Evolutionary conservation across 2,329 filamentous ascomycete genomes (phyloP), one percentile per base, ranked within the genome.

Genomic region (Thielaviopsis ethacetica): DNA sequence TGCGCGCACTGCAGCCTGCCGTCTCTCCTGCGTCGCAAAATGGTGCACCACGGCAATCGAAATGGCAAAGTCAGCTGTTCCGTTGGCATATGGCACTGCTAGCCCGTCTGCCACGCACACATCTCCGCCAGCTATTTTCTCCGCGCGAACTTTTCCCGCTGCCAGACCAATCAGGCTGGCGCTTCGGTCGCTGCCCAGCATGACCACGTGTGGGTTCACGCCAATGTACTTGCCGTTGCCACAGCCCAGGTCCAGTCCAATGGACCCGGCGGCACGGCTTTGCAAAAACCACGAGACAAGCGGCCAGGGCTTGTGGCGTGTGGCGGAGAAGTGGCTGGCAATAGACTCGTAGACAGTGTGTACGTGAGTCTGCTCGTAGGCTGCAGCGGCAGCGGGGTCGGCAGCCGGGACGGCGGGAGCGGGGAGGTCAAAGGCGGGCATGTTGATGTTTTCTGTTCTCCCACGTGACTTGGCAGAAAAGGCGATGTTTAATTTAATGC

Each of bases 41-140:
- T 98, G 93, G 72, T 97, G 93, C 34, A 97, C 76, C 12, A 97
- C 93, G 54, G 93, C 93, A 66, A 98, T 91, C 66, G 86, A 93
- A 64, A 97, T 93, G 60, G 82, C 90, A 69, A 97, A 97, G 71
- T 97, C 91, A 68, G 66, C 74, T 63, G 64, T 68, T 61, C 65
- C 66, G 7, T 65, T 60, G 50, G 81, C 86, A 69, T 95, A 91
- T 3, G 93, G 93, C 21, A 96, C 78, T n/a, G 77, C 76, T 9
- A 97, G 77, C 55, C 83, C 85, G 69, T 97, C 91, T 41, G 91
- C 91, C 49, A 95, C 83, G 34, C 89, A 70, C 19, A 85, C 81
- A 62, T 85, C 79, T 65, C 87, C 84, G 7, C 80, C 80, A 24
- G 63, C 62, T 51, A 65, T 61, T 41, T 62, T 63, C 56, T 67